Percentiles rank a stretch among this genome's conserved stretches.
Conservation (phyloP, 305 asterid genomes). For the Withania somnifera region DNA sequence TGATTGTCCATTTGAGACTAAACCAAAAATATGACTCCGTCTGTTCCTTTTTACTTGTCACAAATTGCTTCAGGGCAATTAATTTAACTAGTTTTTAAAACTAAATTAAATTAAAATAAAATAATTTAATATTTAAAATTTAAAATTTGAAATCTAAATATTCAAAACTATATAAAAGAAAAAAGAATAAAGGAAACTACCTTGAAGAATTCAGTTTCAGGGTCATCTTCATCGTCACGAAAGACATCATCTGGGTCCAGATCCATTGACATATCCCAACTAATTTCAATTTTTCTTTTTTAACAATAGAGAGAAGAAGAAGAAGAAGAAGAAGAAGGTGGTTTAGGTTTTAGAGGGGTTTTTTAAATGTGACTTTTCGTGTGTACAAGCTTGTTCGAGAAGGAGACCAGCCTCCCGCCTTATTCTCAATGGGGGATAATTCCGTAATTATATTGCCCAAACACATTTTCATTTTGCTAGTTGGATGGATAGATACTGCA, state of each 20-base stretch:
- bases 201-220: slow-evolving; percentile 46
- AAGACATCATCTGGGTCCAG: slow-evolving; percentile 80
- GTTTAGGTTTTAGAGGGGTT: not conserved
- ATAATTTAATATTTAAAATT: too few species aligned
- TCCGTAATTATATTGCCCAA: not conserved
- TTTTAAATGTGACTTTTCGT: not conserved
- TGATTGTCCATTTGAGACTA: not conserved
- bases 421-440: not conserved
- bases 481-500: too few species aligned
- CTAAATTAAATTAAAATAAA: too few species aligned
- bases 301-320: not conserved
- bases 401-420: not conserved
- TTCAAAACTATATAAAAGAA: too few species aligned
- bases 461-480: not conserved
- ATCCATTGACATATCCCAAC: slow-evolving; percentile 34
- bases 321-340: not conserved
- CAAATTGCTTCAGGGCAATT: too few species aligned
- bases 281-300: not conserved
- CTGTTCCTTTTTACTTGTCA: too few species aligned
- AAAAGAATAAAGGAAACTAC: slow-evolving; percentile 21
- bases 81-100: too few species aligned
- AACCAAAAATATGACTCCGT: too few species aligned
- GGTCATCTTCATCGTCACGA: slow-evolving; percentile 71
- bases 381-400: not conserved
- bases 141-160: too few species aligned